Base-by-base conservation (phyloP, 306 rosid genomes). In the Vachellia collinsii region DNA sequence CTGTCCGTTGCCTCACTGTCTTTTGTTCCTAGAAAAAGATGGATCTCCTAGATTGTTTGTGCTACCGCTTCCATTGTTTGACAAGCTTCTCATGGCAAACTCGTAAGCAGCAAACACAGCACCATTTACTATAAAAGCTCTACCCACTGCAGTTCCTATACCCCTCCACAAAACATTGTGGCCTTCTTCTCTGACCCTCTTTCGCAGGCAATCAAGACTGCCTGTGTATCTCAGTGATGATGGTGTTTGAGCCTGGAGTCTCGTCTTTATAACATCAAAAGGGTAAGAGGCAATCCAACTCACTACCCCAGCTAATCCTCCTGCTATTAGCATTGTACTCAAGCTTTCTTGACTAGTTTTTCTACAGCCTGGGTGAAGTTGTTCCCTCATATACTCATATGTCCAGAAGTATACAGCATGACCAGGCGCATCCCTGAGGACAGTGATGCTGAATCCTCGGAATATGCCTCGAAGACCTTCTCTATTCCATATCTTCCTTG, bases 121-220 rank as follows among this genome's bases (percentile, higher is more conserved):
- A 70, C 98, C 94, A 79, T 92, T 94, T 23, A 92, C 96, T 36
- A 94, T 74, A 79, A 94, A 94, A 0, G 98, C 98, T 81, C 98
- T 86, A 4, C 86, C 79, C 79, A 92, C 79, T 0, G 98, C 89
- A 53, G 97, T 89, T 74, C 93, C 94, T 48, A 94, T 78, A 65
- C 98, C 98, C 42, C 94, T 71, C 88, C 91, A 92, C 2, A 94
- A 74, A 78, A 91, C 90, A 0, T 56, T 14, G 0, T 75, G 76
- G 0, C 98, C 97, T 58, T 91, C 98, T 38, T 87, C 88, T 41
- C 46, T 68, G 0, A 89, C 79, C 6, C 92, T 92, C 88, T 88
- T 91, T 4, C 63, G 3, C 10, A 90, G 65, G 62, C 97, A 94
- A 81, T 94, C 94, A 7, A 80, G 66, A 25, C 88, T 88, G 16